These are phyloP conservation scores for Chlamydomonas sp. DNA, from an alignment of 139 green algal species.

Conservation along the genomic window DNA sequence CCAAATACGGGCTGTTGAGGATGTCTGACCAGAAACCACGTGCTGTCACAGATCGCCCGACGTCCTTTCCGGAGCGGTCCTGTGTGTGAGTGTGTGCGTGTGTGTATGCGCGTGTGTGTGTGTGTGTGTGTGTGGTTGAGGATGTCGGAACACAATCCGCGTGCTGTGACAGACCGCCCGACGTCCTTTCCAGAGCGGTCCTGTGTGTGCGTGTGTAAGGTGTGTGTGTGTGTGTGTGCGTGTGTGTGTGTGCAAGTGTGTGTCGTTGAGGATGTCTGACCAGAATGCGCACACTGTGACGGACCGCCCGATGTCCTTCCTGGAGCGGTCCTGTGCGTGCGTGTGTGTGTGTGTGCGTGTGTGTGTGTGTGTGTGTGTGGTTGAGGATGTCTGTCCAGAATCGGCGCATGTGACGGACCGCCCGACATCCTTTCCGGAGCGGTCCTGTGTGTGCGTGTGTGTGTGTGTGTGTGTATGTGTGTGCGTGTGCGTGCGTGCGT, in stretches of 20 bases:
- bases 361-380: no score
- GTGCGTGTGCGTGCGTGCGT: no score
- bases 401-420: conserved; percentile 20
- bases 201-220: background rate
- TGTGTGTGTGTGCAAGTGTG: no score
- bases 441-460: background rate
- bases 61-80: conserved; percentile 35
- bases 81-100: background rate
- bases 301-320: conserved; percentile 5
- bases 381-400: conserved; percentile 2
- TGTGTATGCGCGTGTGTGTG: no score
- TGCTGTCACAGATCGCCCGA: conserved; percentile 52
- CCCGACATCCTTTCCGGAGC: conserved; percentile 46
- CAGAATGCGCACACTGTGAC: conserved; percentile 52
- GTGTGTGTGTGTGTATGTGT: background rate
- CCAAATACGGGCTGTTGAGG: conserved; percentile 57
- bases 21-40: conserved; percentile 65
- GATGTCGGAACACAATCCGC: conserved; percentile 64
- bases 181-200: conserved; percentile 39
- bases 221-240: background rate
- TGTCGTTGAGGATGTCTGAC: conserved; percentile 54
- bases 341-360: background rate
- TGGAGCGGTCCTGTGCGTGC: conserved; percentile 7
- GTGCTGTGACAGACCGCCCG: conserved; percentile 50
- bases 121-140: conserved; percentile 36